These are phyloP conservation scores for Curvularia eragrostidis DNA, from an alignment of 2,329 filamentous ascomycete genomes.

Conservation along the genomic window DNA sequence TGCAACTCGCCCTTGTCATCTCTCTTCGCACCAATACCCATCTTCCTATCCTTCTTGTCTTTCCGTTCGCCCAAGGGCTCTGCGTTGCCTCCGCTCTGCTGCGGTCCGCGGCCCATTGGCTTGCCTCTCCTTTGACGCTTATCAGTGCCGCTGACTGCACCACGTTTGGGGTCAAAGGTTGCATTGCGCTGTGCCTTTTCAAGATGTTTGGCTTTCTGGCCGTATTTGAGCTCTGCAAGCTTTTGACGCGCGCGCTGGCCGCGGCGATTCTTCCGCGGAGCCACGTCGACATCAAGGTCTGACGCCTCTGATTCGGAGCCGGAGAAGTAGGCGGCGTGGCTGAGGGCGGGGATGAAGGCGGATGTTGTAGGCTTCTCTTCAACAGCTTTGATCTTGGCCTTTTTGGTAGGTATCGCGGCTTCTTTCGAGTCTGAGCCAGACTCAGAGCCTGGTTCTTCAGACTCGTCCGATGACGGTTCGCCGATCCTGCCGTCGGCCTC, in stretches of 20 bases:
- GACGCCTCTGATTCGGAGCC: constrained; percentile 78
- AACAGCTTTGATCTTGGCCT: constrained; percentile 27
- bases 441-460: constrained; percentile 16
- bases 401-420: constrained; percentile 21
- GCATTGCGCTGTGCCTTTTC: constrained; percentile 57
- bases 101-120: constrained; percentile 34
- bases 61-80: constrained; percentile 29
- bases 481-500: background rate
- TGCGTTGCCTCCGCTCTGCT: constrained; percentile 43
- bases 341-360: constrained; percentile 76
- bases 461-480: constrained; percentile 23
- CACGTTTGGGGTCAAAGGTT: constrained; percentile 66
- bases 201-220: constrained; percentile 71
- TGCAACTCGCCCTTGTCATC: constrained; percentile 64
- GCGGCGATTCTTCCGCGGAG: constrained; percentile 72
- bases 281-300: constrained; percentile 57
- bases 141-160: constrained; percentile 60
- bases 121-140: constrained; percentile 27
- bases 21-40: constrained; percentile 48
- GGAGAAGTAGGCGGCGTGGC: constrained; percentile 78
- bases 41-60: constrained; percentile 38
- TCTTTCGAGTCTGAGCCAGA: constrained; percentile 27
- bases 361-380: constrained; percentile 50
- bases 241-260: constrained; percentile 80
- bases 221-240: constrained; percentile 83